Conservation (phyloP, 495 filamentous ascomycete species). For the Bacidia rubella region DNA sequence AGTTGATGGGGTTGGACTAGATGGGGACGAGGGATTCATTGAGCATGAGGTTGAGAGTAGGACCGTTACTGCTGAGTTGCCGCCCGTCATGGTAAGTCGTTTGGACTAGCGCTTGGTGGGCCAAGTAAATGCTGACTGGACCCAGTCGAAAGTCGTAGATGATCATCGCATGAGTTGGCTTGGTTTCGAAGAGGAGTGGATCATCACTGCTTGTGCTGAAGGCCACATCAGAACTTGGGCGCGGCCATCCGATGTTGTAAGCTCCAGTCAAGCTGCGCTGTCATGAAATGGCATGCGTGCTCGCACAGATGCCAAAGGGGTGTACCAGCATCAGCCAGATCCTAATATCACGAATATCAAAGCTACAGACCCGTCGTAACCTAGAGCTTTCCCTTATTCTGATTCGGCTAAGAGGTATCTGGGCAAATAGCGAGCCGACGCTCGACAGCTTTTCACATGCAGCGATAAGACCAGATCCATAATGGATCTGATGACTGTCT, state of each 20-base stretch:
- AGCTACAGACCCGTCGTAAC: too few species aligned
- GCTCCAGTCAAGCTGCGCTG: background rate
- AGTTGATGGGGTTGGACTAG: constrained; percentile 48
- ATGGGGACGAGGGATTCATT: constrained; percentile 37
- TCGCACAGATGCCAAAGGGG: too few species aligned
- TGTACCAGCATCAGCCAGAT: too few species aligned
- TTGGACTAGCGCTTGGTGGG: background rate
- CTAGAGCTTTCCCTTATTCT: too few species aligned
- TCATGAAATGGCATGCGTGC: too few species aligned
- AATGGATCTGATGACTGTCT: too few species aligned
- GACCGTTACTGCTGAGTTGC: constrained; percentile 67
- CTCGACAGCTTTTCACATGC: too few species aligned
- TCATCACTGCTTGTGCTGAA: constrained; percentile 71
- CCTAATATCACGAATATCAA: too few species aligned
- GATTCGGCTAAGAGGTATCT: too few species aligned
- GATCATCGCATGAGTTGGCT: constrained; percentile 80
- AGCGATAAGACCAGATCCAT: too few species aligned
- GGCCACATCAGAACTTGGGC: constrained; percentile 85
- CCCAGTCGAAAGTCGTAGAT: constrained; percentile 70
- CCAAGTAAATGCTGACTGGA: background rate
- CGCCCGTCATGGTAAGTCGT: constrained; percentile 71
- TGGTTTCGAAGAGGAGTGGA: constrained; percentile 77
- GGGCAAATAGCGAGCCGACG: too few species aligned
- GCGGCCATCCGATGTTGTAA: constrained; percentile 47
- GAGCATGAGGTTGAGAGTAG: constrained; percentile 72